A percentile compares a stretch with the other conserved stretches of the same genome.
These are phyloP conservation scores for Marsdenia floribunda DNA, from an alignment of 257 asterid genomes.

Conservation along the genomic window DNA sequence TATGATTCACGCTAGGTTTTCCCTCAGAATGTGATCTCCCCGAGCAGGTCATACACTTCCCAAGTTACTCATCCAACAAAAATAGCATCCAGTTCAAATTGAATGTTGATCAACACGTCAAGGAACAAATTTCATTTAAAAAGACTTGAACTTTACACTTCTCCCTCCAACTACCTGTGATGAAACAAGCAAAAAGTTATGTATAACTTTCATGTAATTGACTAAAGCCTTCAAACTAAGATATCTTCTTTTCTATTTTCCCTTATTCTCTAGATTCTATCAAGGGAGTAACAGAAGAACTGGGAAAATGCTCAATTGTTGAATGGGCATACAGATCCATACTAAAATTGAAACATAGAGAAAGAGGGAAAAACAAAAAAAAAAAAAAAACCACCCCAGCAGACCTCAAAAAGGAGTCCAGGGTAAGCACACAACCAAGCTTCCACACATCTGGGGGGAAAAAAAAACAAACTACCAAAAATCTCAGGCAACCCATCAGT, in stretches of 20 bases:
- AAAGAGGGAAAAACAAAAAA: not conserved
- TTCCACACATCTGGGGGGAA: not conserved
- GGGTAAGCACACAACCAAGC: not conserved
- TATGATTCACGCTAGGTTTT: not conserved
- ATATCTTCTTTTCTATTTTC: constrained; percentile 10
- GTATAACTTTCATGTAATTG: constrained; percentile 1
- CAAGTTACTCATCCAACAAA: constrained; percentile 8
- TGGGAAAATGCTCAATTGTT: constrained; percentile 18
- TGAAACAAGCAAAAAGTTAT: constrained; percentile 14
- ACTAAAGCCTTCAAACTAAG: constrained; percentile 12
- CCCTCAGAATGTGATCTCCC: not conserved
- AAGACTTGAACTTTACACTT: constrained; percentile 16
- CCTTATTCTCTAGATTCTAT: not conserved
- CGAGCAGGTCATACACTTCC: not conserved
- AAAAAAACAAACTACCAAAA: constrained; percentile 7
- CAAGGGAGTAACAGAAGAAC: constrained; percentile 9
- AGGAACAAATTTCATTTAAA: constrained; percentile 14
- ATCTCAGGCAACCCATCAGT: constrained; percentile 22
- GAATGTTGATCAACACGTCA: constrained; percentile 11
- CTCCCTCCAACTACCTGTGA: constrained; percentile 19
- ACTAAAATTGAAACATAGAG: constrained; percentile 9
- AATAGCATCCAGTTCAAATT: constrained; percentile 1
- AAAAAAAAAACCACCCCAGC: not conserved
- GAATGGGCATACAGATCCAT: constrained; percentile 19
- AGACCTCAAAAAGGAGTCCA: not conserved